These are phyloP conservation scores for Monosporascus sp. DNA, from an alignment of 2,329 filamentous ascomycete species.

Conservation along the genomic window DNA sequence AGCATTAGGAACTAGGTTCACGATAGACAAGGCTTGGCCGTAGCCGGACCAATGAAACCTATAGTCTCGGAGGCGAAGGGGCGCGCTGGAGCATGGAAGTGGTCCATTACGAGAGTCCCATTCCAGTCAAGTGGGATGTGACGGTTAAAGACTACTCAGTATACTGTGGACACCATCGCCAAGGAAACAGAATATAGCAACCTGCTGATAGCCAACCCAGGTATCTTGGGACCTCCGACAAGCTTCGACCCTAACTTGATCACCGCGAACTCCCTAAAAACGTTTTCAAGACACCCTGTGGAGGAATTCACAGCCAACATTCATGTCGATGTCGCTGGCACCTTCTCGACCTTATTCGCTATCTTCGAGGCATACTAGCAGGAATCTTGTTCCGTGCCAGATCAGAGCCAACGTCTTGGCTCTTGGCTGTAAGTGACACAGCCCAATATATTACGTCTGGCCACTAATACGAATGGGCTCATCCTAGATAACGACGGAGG, in stretches of 20 bases:
- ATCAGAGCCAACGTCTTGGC: slow-evolving; percentile 9
- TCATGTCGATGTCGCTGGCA: slow-evolving; percentile 27
- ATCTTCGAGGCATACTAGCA: slow-evolving; percentile 20
- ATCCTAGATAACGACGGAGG: slow-evolving; percentile 8
- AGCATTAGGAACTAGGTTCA: slow-evolving; percentile 22
- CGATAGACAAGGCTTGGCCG: slow-evolving; percentile 27
- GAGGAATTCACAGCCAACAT: slow-evolving; percentile 57
- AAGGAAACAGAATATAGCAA: slow-evolving; percentile 56
- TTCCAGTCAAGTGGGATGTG: slow-evolving; percentile 53
- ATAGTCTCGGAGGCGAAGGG: slow-evolving; percentile 45
- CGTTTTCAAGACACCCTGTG: slow-evolving; percentile 51
- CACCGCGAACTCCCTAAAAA: slow-evolving; percentile 23
- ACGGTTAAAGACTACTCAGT: slow-evolving; percentile 57
- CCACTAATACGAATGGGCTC: neutral
- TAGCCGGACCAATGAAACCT: slow-evolving; percentile 46
- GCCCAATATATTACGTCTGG: neutral
- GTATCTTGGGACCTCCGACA: slow-evolving; percentile 47
- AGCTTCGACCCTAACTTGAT: slow-evolving; percentile 20
- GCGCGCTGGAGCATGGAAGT: slow-evolving; percentile 40
- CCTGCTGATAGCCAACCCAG: slow-evolving; percentile 58
- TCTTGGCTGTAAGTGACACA: slow-evolving; percentile 6
- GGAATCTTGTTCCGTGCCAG: slow-evolving; percentile 4
- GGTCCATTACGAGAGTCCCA: slow-evolving; percentile 24
- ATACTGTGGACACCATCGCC: slow-evolving; percentile 51
- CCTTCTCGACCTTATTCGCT: slow-evolving; percentile 24